Percentiles rank a stretch among this genome's conserved stretches.
Evolutionary conservation across 176 grass and related monocot species (phyloP).

Genomic region (Eleusine coracana): DNA sequence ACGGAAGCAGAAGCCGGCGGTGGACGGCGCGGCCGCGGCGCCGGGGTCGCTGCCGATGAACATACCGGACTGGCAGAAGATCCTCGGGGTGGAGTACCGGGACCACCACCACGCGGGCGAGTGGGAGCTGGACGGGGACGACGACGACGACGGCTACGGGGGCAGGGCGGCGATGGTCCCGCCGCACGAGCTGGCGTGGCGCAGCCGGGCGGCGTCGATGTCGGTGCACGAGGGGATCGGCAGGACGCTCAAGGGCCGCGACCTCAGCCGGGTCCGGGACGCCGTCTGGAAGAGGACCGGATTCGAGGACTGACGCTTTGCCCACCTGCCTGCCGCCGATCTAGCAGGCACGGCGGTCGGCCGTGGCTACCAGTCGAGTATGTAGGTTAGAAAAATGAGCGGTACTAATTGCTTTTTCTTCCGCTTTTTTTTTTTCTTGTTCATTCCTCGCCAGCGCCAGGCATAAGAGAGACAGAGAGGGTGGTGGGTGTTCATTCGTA

Average conservation of each 20-base stretch:
- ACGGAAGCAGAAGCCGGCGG: constrained; percentile 38
- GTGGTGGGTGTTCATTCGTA: constrained; percentile 33
- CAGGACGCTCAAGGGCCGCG: constrained; percentile 89
- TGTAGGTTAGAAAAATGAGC: constrained; percentile 24
- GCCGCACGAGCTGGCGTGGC: constrained; percentile 83
- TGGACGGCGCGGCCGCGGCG: not conserved
- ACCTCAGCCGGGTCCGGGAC: constrained; percentile 88
- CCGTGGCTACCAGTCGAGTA: not conserved
- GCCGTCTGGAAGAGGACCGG: constrained; percentile 96
- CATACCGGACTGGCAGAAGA: constrained; percentile 95
- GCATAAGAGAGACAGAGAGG: not conserved
- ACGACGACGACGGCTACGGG: not conserved
- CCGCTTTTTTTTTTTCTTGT: not conserved
- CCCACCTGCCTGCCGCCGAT: not conserved
- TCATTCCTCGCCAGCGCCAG: not conserved
- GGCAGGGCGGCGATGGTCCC: constrained; percentile 43
- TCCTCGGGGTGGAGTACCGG: constrained; percentile 62
- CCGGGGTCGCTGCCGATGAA: constrained; percentile 71
- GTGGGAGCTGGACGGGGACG: constrained; percentile 48
- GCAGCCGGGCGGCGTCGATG: constrained; percentile 58
- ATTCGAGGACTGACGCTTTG: constrained; percentile 60
- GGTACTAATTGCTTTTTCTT: not conserved
- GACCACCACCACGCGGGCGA: constrained; percentile 37
- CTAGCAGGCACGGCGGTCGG: not conserved
- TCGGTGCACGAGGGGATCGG: constrained; percentile 95